Base-by-base conservation (phyloP, 2,329 filamentous ascomycete genomes). In the Thermomyces lanuginosus region DNA sequence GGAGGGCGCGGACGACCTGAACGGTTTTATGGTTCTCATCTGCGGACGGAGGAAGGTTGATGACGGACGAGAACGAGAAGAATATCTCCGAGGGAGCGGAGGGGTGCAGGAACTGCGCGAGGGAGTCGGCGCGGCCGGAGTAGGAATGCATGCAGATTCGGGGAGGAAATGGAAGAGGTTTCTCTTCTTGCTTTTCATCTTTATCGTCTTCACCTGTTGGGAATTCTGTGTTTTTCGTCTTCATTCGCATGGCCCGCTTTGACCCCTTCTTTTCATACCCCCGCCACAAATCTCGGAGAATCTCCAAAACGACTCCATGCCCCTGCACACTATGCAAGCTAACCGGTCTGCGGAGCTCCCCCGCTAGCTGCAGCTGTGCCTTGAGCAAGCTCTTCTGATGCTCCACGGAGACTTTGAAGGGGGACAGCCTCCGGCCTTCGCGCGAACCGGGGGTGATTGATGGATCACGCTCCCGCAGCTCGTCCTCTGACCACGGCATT, bases 131-230 rank as follows among this genome's bases (percentile, higher is more conserved):
- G 4, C 76, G 67, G 0, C 82, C 86, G 24, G 79, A 91, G 52
- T 83, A 98, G 0, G 84, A 93, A 52, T 98, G 89, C 32, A 98
- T 69, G 45, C 89, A 98, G 46, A 95, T 76, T 6, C 84, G 63
- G 1, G 84, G 83, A 3, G 89, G 84, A 40, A 76, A 95, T 0
- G 78, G 75, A 33, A 65, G 72, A 1, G 60, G 40, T 9, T 24
- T 8, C 4, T 16, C 22, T 8, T 11, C 13, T 4, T 24, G 27
- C 6, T 5, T 8, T 14, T 18, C 17, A 23, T 19, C 12, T 17
- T 10, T 16, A 10, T 16, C 8, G 11, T 12, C 3, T n/a, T 4
- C 10, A 16, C 19, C 21, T 32, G 32, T 34, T 16, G 6, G 31
- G 34, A 24, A 38, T 22, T 6, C 45, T 32, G 4, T 36, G 34